Percentiles rank a stretch among this genome's conserved stretches.
Evolutionary conservation across 371 early-diverging fungal genomes (phyloP).

Genomic region (Actinomucor elegans): DNA sequence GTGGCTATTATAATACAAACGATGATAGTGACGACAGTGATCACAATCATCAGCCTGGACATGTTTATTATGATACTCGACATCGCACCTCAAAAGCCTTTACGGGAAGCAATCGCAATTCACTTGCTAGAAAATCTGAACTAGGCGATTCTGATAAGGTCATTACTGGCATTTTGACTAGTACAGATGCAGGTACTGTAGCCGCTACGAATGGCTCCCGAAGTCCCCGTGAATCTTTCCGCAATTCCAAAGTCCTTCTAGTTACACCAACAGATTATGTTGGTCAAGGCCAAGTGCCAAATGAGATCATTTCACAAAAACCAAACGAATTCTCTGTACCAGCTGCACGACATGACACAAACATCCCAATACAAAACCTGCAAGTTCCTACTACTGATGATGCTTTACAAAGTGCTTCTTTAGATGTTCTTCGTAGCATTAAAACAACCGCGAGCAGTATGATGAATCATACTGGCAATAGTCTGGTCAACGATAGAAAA

Average conservation of each 20-base stretch:
- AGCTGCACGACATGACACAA: slow-evolving; percentile 15
- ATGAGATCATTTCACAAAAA: slow-evolving; percentile 40
- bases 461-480: slow-evolving; percentile 17
- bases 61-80: background rate
- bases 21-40: slow-evolving; percentile 10
- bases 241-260: slow-evolving; percentile 29
- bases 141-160: slow-evolving; percentile 38
- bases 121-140: slow-evolving; percentile 21
- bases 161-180: slow-evolving; percentile 29
- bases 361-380: slow-evolving; percentile 7
- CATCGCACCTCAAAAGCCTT: slow-evolving; percentile 16
- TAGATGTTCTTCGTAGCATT: slow-evolving; percentile 43
- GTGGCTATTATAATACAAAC: slow-evolving; percentile 7
- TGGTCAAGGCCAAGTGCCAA: slow-evolving; percentile 34
- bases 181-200: slow-evolving; percentile 10
- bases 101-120: slow-evolving; percentile 3
- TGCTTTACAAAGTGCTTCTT: slow-evolving; percentile 33
- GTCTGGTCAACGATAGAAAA: background rate
- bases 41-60: background rate
- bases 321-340: slow-evolving; percentile 45
- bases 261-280: slow-evolving; percentile 9
- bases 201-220: slow-evolving; percentile 22
- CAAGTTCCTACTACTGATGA: slow-evolving; percentile 26
- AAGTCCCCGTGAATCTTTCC: slow-evolving; percentile 30
- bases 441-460: slow-evolving; percentile 29